Base-by-base conservation (phyloP, 345 rosid genomes). In the Aurinia saxatilis region DNA sequence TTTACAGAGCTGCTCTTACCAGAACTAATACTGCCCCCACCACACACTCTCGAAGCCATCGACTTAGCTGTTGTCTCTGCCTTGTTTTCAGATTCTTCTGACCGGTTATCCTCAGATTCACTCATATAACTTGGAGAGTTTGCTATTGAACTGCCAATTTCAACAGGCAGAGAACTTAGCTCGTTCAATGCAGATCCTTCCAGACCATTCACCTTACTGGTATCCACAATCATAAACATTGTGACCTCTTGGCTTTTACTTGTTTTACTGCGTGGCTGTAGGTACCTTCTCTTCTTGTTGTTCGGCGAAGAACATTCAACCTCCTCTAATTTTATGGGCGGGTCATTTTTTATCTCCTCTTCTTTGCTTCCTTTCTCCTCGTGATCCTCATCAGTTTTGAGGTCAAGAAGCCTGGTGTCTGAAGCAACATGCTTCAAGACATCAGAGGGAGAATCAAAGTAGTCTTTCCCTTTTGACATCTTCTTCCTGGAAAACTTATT, bases 401-500 rank as follows among this genome's bases (percentile, higher is more conserved):
- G 80, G 62, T 82, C 87, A 73, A 87, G 80, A 63, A 87, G 84
- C 3, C 68, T 77, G 8, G 91, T 89, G 38, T 84, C 84, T 41
- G 71, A 77, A 49, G 89, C 81, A 68, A 84, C 89, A 72, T 66
- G 79, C 17, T 75, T 80, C 73, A 87, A 77, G 41, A 87, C 82
- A 74, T 87, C 91, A 72, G 73, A 78, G 29, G 81, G 74, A 37
- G 89, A 87, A 75, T 84, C 95, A 64, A 85, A 87, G 60, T 82
- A 90, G 64, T 90, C 90, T 31, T 74, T 66, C 41, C 95, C 92
- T 66, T 90, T 90, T 35, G 81, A 84, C 57, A 83, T 78, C 52
- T 74, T 83, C 77, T 92, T 77, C 78, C 86, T 78, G 12, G 95
- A 85, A 57, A 85, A 90, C 61, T 85, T 83, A 68, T 77, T 74